phyloP scores from a whole-genome alignment of 106 monocot genomes.

The Allium cepa region DNA sequence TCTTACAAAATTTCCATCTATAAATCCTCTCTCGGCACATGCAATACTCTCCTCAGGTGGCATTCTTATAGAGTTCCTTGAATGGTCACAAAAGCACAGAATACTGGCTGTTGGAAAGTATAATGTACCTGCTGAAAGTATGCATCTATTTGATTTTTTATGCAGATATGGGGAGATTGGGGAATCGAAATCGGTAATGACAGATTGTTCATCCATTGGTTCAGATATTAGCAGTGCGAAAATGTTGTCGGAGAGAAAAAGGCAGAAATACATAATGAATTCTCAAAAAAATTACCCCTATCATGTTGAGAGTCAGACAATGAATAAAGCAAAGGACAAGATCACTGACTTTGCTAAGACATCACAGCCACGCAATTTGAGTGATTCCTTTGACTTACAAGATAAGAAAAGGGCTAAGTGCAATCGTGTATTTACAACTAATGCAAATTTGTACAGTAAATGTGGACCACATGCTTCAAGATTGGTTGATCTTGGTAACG shows the following conservation, averaged over 20 bases:
- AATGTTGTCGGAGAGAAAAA: conserved; percentile 38
- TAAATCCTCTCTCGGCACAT: conserved; percentile 89
- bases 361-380: conserved; percentile 14
- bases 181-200: conserved; percentile 93
- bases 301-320: conserved; percentile 11
- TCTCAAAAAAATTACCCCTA: conserved; percentile 10
- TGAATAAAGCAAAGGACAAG: conserved; percentile 9
- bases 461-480: conserved; percentile 12
- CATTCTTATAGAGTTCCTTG: conserved; percentile 70
- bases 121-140: conserved; percentile 49
- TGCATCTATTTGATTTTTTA: conserved; percentile 59
- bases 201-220: conserved; percentile 75
- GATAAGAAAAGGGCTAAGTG: conserved; percentile 9
- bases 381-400: conserved; percentile 12
- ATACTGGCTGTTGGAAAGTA: conserved; percentile 73
- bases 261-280: conserved; percentile 19
- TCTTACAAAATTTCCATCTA: conserved; percentile 75
- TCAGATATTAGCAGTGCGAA: conserved; percentile 62
- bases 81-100: conserved; percentile 67
- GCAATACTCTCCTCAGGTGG: conserved; percentile 67
- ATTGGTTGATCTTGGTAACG: conserved; percentile 13
- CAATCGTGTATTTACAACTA: neutral
- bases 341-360: conserved; percentile 8
- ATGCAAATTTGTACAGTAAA: conserved; percentile 6
- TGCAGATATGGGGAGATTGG: conserved; percentile 87